phyloP scores from a whole-genome alignment of 768 basidiomycete species.

The Tulasnella sp. region DNA sequence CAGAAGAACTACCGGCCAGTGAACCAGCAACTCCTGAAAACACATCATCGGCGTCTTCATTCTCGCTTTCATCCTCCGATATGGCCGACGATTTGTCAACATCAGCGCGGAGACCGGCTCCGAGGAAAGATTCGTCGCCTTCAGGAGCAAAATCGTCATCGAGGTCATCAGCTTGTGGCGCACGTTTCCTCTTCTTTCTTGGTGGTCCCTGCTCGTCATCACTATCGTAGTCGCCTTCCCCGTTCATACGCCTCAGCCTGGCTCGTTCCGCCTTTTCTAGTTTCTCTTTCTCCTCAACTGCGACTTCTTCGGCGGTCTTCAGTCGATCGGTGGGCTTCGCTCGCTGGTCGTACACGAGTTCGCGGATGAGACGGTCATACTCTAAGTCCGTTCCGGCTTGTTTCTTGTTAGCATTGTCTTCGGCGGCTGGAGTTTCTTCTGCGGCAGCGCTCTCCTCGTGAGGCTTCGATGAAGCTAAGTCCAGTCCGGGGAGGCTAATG shows the following conservation, averaged over 20 bases:
- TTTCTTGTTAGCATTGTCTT: neutral
- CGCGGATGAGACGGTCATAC: conserved; percentile 89
- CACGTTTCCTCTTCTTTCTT: conserved; percentile 35
- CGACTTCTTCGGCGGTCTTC: conserved; percentile 94
- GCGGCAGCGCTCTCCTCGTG: neutral
- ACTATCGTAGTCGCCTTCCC: conserved; percentile 61
- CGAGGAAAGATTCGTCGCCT: conserved; percentile 37
- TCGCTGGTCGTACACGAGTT: conserved; percentile 87
- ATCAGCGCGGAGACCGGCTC: conserved; percentile 31
- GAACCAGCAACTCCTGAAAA: conserved; percentile 18
- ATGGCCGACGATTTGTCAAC: neutral
- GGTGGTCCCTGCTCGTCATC: conserved; percentile 51
- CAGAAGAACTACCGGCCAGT: conserved; percentile 39
- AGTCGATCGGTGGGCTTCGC: conserved; percentile 92
- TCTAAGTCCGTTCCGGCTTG: conserved; percentile 45
- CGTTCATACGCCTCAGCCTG: conserved; percentile 78
- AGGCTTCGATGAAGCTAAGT: neutral
- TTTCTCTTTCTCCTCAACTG: conserved; percentile 78
- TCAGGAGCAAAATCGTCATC: conserved; percentile 39
- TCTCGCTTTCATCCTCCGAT: conserved; percentile 24
- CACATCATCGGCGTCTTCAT: conserved; percentile 34
- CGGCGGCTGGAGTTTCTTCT: neutral
- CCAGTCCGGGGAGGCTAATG: conserved; percentile 39
- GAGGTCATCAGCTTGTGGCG: conserved; percentile 36
- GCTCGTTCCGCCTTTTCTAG: conserved; percentile 81